A percentile compares a stretch with the other conserved stretches of the same genome.
These are phyloP conservation scores for Leishmania gerbilli DNA, from an alignment of 208 protist genomes.

Conservation along the genomic window DNA sequence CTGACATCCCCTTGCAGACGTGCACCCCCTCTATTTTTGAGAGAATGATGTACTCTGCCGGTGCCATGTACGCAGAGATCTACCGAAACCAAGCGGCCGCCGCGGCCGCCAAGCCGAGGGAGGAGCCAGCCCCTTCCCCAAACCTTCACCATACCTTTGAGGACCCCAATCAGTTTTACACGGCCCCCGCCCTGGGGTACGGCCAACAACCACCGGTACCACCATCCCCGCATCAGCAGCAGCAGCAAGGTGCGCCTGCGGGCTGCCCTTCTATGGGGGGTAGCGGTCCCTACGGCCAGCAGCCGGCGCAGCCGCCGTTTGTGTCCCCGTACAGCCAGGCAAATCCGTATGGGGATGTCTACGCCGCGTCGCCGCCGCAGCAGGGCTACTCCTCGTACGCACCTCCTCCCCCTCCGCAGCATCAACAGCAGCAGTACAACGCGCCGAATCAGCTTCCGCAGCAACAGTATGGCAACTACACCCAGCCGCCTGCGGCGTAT, in stretches of 20 bases:
- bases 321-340: slow-evolving; percentile 12
- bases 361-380: slow-evolving; percentile 10
- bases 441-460: background rate
- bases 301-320: slow-evolving; percentile 18
- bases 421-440: slow-evolving; percentile 19
- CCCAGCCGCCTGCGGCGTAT: background rate
- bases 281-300: slow-evolving; percentile 11
- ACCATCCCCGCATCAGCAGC: slow-evolving; percentile 4
- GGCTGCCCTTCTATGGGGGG: slow-evolving; percentile 8
- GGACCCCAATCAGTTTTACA: slow-evolving; percentile 39
- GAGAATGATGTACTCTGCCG: slow-evolving; percentile 23
- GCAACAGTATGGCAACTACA: background rate
- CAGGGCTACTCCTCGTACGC: slow-evolving; percentile 8
- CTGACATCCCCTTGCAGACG: background rate
- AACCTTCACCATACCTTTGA: slow-evolving; percentile 58
- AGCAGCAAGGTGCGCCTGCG: background rate
- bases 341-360: slow-evolving; percentile 18
- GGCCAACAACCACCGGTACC: slow-evolving; percentile 10
- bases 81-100: slow-evolving; percentile 9
- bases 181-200: slow-evolving; percentile 1
- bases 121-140: slow-evolving; percentile 20
- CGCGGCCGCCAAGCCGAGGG: slow-evolving; percentile 13
- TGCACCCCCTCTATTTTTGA: background rate
- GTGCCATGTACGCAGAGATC: slow-evolving; percentile 33
- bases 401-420: background rate